phyloP scores from a whole-genome alignment of 306 rosid species.

The Rubus parviflorus region DNA sequence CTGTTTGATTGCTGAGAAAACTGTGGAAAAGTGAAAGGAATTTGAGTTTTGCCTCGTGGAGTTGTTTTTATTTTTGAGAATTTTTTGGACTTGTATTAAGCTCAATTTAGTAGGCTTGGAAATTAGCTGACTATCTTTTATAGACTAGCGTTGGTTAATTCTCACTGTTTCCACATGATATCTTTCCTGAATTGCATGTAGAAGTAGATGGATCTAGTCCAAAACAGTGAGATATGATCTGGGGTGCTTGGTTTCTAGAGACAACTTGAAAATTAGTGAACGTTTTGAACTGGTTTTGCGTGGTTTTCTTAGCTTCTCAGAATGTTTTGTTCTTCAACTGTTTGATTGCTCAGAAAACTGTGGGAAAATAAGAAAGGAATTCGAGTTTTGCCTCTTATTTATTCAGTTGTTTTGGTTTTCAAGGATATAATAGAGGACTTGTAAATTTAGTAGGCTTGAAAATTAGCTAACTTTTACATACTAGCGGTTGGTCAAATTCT shows the following conservation, averaged over 20 bases:
- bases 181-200: neutral
- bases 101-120: constrained; percentile 1
- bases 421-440: neutral
- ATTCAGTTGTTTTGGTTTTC: neutral
- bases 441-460: neutral
- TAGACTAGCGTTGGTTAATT: neutral
- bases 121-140: neutral
- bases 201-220: constrained; percentile 1
- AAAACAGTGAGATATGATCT: neutral
- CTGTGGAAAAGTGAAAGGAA: neutral
- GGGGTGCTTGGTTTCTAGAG: neutral
- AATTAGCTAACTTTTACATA: no score
- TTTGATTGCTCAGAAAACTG: neutral
- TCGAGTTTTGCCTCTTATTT: neutral
- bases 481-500: neutral
- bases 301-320: neutral
- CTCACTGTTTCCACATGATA: neutral
- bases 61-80: neutral
- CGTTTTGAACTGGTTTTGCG: neutral
- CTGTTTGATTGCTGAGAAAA: constrained; percentile 8
- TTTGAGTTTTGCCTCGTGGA: constrained; percentile 7
- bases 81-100: neutral
- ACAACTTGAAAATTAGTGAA: neutral
- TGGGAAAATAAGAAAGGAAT: neutral
- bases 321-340: neutral